Conservation (phyloP, 352 stramenopile genomes). For the Aphanomyces euteiches region DNA sequence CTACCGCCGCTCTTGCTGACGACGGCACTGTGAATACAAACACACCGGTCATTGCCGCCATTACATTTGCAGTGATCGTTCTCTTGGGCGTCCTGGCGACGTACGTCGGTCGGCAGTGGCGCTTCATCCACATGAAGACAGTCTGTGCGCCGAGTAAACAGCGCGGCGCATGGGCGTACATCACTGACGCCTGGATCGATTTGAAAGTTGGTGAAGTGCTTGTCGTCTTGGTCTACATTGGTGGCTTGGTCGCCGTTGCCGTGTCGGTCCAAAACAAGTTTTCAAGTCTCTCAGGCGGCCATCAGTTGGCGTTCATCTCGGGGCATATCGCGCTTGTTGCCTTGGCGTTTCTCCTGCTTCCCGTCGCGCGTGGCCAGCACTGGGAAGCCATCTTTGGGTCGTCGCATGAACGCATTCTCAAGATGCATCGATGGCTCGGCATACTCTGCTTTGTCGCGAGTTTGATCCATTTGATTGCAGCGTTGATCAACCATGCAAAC, state of each 20-base stretch:
- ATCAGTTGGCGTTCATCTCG: slow-evolving; percentile 32
- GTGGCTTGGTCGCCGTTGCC: not conserved
- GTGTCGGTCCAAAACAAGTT: not conserved
- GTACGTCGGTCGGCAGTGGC: not conserved
- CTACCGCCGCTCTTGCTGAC: not conserved
- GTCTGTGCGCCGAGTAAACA: slow-evolving; percentile 8
- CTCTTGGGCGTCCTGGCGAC: slow-evolving; percentile 4
- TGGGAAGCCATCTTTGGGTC: slow-evolving; percentile 67
- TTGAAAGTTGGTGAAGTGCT: slow-evolving; percentile 16
- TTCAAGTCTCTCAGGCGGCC: not conserved
- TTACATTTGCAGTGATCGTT: slow-evolving; percentile 5
- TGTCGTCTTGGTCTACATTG: slow-evolving; percentile 17
- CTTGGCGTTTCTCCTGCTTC: slow-evolving; percentile 57
- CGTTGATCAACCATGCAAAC: slow-evolving; percentile 40
- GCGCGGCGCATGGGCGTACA: not conserved
- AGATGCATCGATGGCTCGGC: slow-evolving; percentile 79
- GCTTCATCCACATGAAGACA: not conserved
- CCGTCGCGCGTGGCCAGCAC: slow-evolving; percentile 48
- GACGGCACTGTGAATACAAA: not conserved
- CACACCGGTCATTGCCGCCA: not conserved
- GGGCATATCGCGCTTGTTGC: slow-evolving; percentile 43
- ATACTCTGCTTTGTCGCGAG: slow-evolving; percentile 50
- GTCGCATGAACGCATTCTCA: slow-evolving; percentile 77
- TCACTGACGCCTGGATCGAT: slow-evolving; percentile 31
- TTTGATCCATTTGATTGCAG: slow-evolving; percentile 55